Base-by-base conservation (phyloP, 2,329 filamentous ascomycete genomes). In the Sarocladium strictum region DNA sequence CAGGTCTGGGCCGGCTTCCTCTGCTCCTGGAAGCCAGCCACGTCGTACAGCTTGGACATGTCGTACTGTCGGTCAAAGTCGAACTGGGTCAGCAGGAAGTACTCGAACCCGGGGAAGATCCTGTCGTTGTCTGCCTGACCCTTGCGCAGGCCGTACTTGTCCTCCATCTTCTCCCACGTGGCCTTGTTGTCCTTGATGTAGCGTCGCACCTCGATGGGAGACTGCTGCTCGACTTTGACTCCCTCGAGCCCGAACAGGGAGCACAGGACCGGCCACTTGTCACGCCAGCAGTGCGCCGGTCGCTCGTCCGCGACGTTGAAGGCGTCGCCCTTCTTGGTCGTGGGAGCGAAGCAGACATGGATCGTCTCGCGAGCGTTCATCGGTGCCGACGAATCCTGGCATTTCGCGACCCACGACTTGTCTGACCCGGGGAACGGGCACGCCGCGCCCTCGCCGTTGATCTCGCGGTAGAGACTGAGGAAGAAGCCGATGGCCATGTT, bases 1-100 rank as follows among this genome's bases (percentile, higher is more conserved):
- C 73, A 76, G 1, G 70, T 62, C 51, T 69, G 47, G 35, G 58
- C 58, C 5, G 70, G 68, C n/a, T 58, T 61, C 17, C 69, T 65
- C 62, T 75, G 72, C 60, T 76, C 72, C 2, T 53, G 59, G 59
- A 75, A 72, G n/a, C 72, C 69, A 4, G 59, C 57, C 6, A 65
- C 67, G 21, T 61, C 65, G 60, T 75, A 72, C 61, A 69, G 67
- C 63, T 71, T 71, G 11, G 57, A 68, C 69, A 76, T 72, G 58
- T 76, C 72, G 57, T 70, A 71, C 40, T 75, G 70, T 15, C 73
- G 64, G 58, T 76, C 72, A 54, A 72, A 73, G 57, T 75, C 70
- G 56, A 75, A 74, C 53, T 67, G 63, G 10, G 68, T 69, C 56
- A 76, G 64, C 53, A 76, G 62, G 49, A 72, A 71, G 56, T 72